Conservation (phyloP, 441 rosid species). For the Pelargonium australe region DNA sequence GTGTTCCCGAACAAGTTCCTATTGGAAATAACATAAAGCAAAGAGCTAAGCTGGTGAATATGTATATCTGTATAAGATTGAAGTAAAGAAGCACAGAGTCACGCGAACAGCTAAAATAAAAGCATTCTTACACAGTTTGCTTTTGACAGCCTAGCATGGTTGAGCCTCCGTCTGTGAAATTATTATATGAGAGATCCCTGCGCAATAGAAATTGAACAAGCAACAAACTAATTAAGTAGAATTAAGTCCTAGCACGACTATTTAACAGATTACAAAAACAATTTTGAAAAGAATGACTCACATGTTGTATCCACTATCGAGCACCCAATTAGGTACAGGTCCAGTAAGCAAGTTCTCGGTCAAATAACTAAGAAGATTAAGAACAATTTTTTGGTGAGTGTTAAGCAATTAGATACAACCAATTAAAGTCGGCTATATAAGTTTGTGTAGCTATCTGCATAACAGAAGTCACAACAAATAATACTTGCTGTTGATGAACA, state of each 20-base stretch:
- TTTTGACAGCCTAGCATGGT: conserved; percentile 14
- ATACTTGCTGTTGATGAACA: no score
- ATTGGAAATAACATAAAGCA: conserved; percentile 4
- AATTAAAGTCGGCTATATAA: no score
- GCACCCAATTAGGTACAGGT: conserved; percentile 38
- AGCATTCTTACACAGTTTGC: conserved; percentile 22
- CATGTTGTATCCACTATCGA: conserved; percentile 23
- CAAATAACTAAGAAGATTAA: conserved; percentile 36
- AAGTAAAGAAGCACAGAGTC: neutral
- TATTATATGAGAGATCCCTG: conserved; percentile 61
- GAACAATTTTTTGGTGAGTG: no score
- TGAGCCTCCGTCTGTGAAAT: conserved; percentile 24
- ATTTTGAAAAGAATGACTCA: conserved; percentile 23
- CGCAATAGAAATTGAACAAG: neutral
- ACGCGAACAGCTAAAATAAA: neutral
- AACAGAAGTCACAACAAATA: no score
- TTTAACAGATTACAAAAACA: no score
- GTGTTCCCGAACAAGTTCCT: conserved; percentile 59
- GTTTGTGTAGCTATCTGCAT: no score
- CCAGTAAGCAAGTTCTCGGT: conserved; percentile 52
- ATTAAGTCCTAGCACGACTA: no score
- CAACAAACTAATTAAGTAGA: neutral
- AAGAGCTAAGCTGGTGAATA: neutral
- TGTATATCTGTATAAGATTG: neutral
- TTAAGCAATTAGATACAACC: no score